These are phyloP conservation scores for Penicillium sp. DNA, from an alignment of 2,329 filamentous ascomycete species.

Conservation along the genomic window DNA sequence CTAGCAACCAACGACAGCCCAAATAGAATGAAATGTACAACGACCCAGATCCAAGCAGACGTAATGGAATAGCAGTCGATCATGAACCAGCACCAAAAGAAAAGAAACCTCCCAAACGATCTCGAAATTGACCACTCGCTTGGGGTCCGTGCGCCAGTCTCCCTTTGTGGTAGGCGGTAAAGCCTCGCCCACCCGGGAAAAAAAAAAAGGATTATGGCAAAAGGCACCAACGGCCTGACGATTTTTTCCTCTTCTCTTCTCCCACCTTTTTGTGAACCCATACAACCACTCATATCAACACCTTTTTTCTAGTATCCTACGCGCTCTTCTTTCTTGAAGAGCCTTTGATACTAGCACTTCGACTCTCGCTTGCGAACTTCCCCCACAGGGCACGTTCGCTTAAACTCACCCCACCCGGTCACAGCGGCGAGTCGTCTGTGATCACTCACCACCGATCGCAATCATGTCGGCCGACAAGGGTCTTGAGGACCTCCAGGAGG, in stretches of 20 bases:
- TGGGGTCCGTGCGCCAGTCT: slow-evolving; percentile 8
- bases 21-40: slow-evolving; percentile 2
- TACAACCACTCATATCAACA: slow-evolving; percentile 19
- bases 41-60: slow-evolving; percentile 22
- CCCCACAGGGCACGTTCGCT: slow-evolving; percentile 38
- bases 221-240: slow-evolving; percentile 20
- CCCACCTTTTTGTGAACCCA: slow-evolving; percentile 27
- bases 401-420: slow-evolving; percentile 56
- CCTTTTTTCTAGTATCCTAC: slow-evolving; percentile 31
- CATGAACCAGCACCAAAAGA: slow-evolving; percentile 3
- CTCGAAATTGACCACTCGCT: slow-evolving; percentile 17
- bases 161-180: slow-evolving; percentile 21
- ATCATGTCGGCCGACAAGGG: slow-evolving; percentile 96
- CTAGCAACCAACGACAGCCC: slow-evolving; percentile 8
- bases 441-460: slow-evolving; percentile 64
- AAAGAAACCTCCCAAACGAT: not conserved
- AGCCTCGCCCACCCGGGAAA: slow-evolving; percentile 15
- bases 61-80: slow-evolving; percentile 5
- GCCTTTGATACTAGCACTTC: slow-evolving; percentile 38
- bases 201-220: slow-evolving; percentile 28
- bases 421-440: slow-evolving; percentile 73
- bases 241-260: slow-evolving; percentile 28
- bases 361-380: slow-evolving; percentile 25
- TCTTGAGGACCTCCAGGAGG: slow-evolving; percentile 96
- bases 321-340: slow-evolving; percentile 36